phyloP scores from a whole-genome alignment of 768 basidiomycete genomes.

The Lenzites betulinus region DNA sequence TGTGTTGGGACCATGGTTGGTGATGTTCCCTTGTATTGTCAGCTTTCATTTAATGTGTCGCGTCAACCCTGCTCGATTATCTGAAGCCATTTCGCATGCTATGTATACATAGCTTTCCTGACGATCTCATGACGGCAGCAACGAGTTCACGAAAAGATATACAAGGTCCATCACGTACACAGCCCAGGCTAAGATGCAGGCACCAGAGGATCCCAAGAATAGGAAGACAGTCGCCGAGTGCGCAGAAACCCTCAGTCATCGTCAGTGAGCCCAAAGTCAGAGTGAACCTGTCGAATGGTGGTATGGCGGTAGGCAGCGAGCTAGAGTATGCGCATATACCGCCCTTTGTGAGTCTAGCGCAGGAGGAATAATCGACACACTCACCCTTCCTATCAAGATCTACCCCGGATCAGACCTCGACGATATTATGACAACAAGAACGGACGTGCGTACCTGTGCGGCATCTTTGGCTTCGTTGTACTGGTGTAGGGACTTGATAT shows the following conservation, averaged over 20 bases:
- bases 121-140: too few relatives aligned
- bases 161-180: too few relatives aligned
- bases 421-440: neutral
- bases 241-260: too few relatives aligned
- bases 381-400: conserved; percentile 79
- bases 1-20: neutral
- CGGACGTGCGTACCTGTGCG: conserved; percentile 53
- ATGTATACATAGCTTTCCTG: too few relatives aligned
- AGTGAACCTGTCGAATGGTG: conserved; percentile 74
- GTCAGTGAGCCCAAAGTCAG: conserved; percentile 63
- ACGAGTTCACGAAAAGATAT: too few relatives aligned
- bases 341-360: conserved; percentile 5
- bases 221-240: too few relatives aligned
- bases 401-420: conserved; percentile 28
- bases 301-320: conserved; percentile 70
- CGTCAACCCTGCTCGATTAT: too few relatives aligned
- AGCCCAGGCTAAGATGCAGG: too few relatives aligned
- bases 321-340: conserved; percentile 40
- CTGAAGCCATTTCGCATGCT: too few relatives aligned
- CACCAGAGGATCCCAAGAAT: too few relatives aligned
- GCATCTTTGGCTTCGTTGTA: conserved; percentile 88
- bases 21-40: neutral
- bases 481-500: conserved; percentile 70
- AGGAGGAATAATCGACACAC: neutral
- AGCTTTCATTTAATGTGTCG: conserved; percentile 2